Evolutionary conservation across 2,329 filamentous ascomycete genomes (phyloP), one percentile per base, ranked within the genome.

Genomic region (Fusarium sp.): DNA sequence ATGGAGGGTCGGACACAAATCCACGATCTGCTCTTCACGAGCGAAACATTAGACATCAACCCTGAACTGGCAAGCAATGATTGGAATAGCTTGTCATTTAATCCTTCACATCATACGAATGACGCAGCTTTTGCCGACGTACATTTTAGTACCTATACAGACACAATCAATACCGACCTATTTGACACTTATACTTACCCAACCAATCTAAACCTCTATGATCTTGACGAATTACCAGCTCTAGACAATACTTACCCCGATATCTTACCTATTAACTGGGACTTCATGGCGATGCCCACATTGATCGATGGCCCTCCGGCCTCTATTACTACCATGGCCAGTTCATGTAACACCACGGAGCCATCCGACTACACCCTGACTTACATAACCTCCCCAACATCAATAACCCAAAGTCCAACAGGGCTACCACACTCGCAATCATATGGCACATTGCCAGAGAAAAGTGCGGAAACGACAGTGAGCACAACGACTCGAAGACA

Each of bases 71-170:
- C 44, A 39, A 24, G 18, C 31, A 0, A 9, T 20, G 8, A 23
- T 9, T 35, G 16, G 13, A n/a, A 35, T 8, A 15, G 5, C 23
- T 29, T 42, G 18, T 16, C 12, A 18, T 12, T 31, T 21, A 11
- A 41, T 29, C 10, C 13, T 21, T 12, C 5, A 11, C 31, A 21
- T 24, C 3, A 11, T 57, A 38, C 43, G 64, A 33, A 67, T 63
- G 63, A 68, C 41, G 64, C 64, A 68, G 6, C 8, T 5, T 33
- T 28, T 68, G 63, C 64, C 37, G 57, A 67, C 50, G 52, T 62
- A 20, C 31, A 35, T 3, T 10, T 16, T 20, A 42, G 16, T 9
- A 26, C 15, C 0, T 6, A 37, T 20, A 2, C 24, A 20, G 23
- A 41, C 11, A 13, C 16, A 10, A 10, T 6, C 4, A 20, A 42